Evolutionary conservation across 2,329 filamentous ascomycete species (phyloP).

Genomic region (Nothomitra cinnamomea): DNA sequence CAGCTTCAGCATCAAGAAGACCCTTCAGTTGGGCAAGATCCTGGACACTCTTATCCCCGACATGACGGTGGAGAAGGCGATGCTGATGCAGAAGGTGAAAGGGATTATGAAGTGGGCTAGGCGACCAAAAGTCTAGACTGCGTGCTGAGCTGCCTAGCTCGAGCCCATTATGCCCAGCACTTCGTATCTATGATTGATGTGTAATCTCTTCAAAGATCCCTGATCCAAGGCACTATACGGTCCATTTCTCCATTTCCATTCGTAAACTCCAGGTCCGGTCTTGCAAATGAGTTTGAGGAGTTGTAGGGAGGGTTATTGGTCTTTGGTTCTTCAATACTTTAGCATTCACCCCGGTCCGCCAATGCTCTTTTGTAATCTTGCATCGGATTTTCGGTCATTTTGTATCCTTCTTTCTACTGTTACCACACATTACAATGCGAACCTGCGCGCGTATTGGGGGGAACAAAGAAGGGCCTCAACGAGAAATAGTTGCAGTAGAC

Average conservation of each 20-base stretch:
- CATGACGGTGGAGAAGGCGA: constrained; percentile 24
- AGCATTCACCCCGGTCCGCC: not conserved
- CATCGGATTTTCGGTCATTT: not conserved
- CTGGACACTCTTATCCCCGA: constrained; percentile 20
- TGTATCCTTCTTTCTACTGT: not conserved
- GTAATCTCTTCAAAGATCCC: not conserved
- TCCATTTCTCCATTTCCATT: not conserved
- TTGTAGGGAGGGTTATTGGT: not conserved
- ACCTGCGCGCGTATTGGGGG: not conserved
- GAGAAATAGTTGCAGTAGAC: not conserved
- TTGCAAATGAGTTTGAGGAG: not conserved
- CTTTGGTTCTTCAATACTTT: not conserved
- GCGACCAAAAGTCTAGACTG: not conserved
- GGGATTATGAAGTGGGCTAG: constrained; percentile 24
- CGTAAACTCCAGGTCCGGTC: not conserved
- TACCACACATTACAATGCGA: not conserved
- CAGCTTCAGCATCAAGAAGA: constrained; percentile 15
- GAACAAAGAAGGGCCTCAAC: not conserved
- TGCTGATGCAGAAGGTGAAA: constrained; percentile 28
- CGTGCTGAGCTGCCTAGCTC: not conserved
- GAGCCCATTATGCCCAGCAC: not conserved
- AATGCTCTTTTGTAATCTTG: constrained; percentile 2
- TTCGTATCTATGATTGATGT: not conserved
- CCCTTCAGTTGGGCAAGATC: constrained; percentile 20
- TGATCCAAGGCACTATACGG: not conserved